Percentiles rank a stretch among this genome's conserved stretches.
These are phyloP conservation scores for Vitis labrusca DNA, from an alignment of 164 flowering plant genomes.

Conservation along the genomic window DNA sequence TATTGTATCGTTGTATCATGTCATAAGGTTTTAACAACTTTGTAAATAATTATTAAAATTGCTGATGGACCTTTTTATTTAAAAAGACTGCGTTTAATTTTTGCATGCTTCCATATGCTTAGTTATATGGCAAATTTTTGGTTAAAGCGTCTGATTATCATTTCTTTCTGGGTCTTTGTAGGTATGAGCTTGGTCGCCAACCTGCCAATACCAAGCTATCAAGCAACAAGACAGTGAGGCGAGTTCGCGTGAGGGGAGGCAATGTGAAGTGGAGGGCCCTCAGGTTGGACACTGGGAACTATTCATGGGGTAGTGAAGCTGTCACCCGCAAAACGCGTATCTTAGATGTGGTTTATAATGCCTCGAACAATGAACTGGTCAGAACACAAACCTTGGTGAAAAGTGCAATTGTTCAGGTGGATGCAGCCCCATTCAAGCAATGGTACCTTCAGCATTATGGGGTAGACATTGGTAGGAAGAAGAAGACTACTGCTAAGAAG, in stretches of 20 bases:
- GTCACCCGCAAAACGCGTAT: constrained; percentile 30
- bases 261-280: constrained; percentile 34
- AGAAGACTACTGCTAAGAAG: constrained; percentile 27
- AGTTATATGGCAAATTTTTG: too few relatives aligned
- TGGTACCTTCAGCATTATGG: constrained; percentile 41
- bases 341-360: constrained; percentile 35
- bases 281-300: constrained; percentile 30
- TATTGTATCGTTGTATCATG: too few relatives aligned
- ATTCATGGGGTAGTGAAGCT: constrained; percentile 30
- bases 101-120: too few relatives aligned
- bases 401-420: constrained; percentile 37
- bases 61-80: too few relatives aligned
- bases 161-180: not conserved
- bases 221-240: constrained; percentile 29
- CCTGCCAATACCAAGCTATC: constrained; percentile 26
- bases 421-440: constrained; percentile 39
- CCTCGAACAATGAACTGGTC: constrained; percentile 36
- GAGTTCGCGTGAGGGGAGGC: constrained; percentile 30
- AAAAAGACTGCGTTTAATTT: too few relatives aligned
- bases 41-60: too few relatives aligned
- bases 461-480: constrained; percentile 35
- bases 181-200: constrained; percentile 34
- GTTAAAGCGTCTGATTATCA: too few relatives aligned
- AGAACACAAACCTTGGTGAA: constrained; percentile 34
- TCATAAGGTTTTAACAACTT: too few relatives aligned